Evolutionary conservation across 176 grass and related monocot species (phyloP).

Genomic region (Metroxylon sagu): DNA sequence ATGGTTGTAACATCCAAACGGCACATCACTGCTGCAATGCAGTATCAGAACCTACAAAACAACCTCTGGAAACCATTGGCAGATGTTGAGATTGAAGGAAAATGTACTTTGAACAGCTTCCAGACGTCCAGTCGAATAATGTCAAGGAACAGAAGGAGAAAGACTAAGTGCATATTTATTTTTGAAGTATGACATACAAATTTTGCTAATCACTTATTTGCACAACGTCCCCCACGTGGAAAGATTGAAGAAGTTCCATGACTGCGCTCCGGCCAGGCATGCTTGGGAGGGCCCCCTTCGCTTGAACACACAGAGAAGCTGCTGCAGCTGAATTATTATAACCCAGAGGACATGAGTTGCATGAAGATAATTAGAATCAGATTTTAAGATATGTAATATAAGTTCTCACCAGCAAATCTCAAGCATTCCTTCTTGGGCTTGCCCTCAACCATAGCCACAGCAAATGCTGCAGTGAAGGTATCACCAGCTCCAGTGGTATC

Average conservation of each 20-base stretch:
- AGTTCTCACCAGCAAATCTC: conserved; percentile 70
- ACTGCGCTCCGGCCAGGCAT: conserved; percentile 75
- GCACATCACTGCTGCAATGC: no score
- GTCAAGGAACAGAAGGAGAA: no score
- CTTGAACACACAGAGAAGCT: conserved; percentile 68
- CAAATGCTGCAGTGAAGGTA: conserved; percentile 94
- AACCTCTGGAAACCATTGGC: no score
- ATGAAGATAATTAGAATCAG: not conserved
- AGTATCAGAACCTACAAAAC: no score
- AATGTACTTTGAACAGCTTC: no score
- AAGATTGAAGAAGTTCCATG: conserved; percentile 46
- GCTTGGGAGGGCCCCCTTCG: conserved; percentile 88
- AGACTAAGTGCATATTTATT: no score
- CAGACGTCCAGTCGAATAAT: no score
- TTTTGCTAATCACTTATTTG: no score
- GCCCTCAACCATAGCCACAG: conserved; percentile 81
- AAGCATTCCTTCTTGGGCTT: conserved; percentile 76
- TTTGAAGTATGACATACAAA: no score
- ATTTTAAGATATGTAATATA: not conserved
- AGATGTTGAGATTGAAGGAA: no score
- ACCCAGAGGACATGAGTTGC: not conserved
- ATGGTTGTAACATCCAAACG: no score
- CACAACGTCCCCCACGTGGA: not conserved
- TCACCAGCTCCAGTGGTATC: conserved; percentile 89
- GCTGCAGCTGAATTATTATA: conserved; percentile 65